Evolutionary conservation across 2,329 filamentous ascomycete genomes (phyloP).

Genomic region (Ceratocystis cubensis): DNA sequence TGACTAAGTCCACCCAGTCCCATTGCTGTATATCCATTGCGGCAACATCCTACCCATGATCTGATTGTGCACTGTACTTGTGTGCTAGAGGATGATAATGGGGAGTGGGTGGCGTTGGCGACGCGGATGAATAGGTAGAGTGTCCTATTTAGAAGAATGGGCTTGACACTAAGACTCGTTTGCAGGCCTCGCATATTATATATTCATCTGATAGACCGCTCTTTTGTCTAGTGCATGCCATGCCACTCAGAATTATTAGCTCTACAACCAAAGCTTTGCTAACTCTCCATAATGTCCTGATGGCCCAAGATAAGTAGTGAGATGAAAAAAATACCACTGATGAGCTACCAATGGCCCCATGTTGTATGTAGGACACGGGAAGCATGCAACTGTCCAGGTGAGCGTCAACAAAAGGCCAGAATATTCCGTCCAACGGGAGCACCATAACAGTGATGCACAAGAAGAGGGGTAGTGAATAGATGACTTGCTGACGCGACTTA

Average conservation of each 20-base stretch:
- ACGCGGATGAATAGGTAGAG: neutral
- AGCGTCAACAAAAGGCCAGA: neutral
- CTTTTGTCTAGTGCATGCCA: neutral
- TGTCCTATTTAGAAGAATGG: neutral
- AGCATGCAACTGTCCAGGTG: slow-evolving; percentile 5
- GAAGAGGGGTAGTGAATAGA: neutral
- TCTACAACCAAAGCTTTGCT: neutral
- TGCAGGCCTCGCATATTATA: neutral
- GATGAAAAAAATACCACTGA: neutral
- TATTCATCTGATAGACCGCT: neutral
- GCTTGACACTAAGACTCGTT: no score
- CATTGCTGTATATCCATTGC: neutral
- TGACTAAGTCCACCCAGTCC: neutral
- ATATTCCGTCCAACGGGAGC: neutral
- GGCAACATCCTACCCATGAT: neutral
- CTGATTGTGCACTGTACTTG: neutral
- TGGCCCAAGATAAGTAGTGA: neutral
- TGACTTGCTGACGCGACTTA: neutral
- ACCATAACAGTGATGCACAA: neutral
- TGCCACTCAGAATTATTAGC: neutral
- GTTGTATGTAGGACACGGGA: neutral
- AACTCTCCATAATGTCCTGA: neutral
- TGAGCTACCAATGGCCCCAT: neutral
- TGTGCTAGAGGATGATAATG: neutral
- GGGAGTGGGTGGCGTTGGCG: neutral